These are phyloP conservation scores for Colletotrichum simmondsii DNA, from an alignment of 2,329 filamentous ascomycete genomes.

Conservation along the genomic window DNA sequence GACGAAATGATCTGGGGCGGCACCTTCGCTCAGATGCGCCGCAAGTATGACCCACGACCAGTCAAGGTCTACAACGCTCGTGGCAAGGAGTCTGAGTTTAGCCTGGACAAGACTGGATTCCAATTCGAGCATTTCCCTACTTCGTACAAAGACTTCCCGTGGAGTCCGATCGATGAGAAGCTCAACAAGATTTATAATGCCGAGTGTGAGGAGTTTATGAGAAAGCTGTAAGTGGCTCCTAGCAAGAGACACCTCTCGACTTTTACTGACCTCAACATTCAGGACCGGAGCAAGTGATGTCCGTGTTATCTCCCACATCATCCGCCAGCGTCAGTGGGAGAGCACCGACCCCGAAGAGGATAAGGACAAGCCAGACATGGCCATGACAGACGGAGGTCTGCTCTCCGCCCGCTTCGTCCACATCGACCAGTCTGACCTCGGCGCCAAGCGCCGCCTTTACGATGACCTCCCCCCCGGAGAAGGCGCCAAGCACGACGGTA, in stretches of 20 bases:
- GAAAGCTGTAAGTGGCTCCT: background rate
- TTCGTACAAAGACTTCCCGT: conserved; percentile 10
- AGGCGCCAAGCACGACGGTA: conserved; percentile 15
- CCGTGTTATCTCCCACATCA: conserved; percentile 13
- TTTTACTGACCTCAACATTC: background rate
- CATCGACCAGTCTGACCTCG: conserved; percentile 66
- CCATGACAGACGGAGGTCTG: conserved; percentile 8
- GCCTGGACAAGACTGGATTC: conserved; percentile 7
- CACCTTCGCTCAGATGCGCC: conserved; percentile 21
- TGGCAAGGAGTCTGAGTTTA: conserved; percentile 11
- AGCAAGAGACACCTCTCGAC: background rate
- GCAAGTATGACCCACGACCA: conserved; percentile 7
- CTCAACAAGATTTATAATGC: conserved; percentile 3
- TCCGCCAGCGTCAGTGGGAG: conserved; percentile 11
- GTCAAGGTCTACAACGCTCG: conserved; percentile 6
- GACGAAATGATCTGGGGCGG: conserved; percentile 23
- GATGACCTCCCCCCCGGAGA: conserved; percentile 13
- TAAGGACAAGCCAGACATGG: conserved; percentile 12
- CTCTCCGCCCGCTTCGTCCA: conserved; percentile 48
- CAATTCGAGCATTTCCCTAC: conserved; percentile 13
- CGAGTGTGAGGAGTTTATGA: conserved; percentile 14
- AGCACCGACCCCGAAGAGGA: conserved; percentile 4
- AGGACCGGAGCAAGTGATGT: conserved; percentile 3
- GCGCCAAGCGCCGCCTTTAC: conserved; percentile 40
- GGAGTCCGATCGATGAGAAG: conserved; percentile 17